These are phyloP conservation scores for Chlorophyllum brunneum DNA, from an alignment of 768 basidiomycete genomes.

Conservation along the genomic window DNA sequence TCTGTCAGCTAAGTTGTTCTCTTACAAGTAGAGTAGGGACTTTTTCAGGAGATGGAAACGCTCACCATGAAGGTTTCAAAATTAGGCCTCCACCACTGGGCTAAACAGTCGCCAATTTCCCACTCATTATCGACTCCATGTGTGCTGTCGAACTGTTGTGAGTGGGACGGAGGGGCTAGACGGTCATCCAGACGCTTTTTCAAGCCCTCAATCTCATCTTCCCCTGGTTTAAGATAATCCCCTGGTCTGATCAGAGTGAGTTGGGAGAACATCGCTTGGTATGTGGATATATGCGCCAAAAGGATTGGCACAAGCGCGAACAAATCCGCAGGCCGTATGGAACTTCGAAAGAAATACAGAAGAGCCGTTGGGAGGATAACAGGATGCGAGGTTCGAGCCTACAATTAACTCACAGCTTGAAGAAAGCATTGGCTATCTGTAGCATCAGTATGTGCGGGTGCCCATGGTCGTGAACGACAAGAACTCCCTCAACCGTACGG, in stretches of 20 bases:
- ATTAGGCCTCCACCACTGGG: constrained; percentile 98
- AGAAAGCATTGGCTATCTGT: constrained; percentile 98
- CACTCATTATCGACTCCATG: constrained; percentile 86
- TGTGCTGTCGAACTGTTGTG: constrained; percentile 65
- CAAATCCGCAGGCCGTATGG: too few species aligned
- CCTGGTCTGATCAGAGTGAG: constrained; percentile 61
- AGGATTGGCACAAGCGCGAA: constrained; percentile 1
- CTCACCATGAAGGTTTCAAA: constrained; percentile 98
- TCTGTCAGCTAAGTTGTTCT: background rate
- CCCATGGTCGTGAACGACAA: constrained; percentile 94
- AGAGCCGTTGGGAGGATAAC: background rate
- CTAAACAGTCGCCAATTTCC: constrained; percentile 96
- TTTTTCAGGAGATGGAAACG: constrained; percentile 17
- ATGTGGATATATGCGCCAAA: background rate
- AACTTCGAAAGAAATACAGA: constrained; percentile 7
- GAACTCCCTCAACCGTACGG: constrained; percentile 85
- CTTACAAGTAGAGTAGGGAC: background rate
- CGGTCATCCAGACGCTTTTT: constrained; percentile 87
- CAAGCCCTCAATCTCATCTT: constrained; percentile 88
- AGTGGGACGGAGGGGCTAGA: constrained; percentile 74
- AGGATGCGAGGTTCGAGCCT: background rate
- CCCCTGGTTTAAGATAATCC: constrained; percentile 97
- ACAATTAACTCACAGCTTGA: constrained; percentile 76
- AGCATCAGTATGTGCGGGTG: constrained; percentile 98
- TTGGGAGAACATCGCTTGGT: background rate